Evolutionary conservation across 495 filamentous ascomycete genomes (phyloP).

Genomic region (Penicillium canariense): DNA sequence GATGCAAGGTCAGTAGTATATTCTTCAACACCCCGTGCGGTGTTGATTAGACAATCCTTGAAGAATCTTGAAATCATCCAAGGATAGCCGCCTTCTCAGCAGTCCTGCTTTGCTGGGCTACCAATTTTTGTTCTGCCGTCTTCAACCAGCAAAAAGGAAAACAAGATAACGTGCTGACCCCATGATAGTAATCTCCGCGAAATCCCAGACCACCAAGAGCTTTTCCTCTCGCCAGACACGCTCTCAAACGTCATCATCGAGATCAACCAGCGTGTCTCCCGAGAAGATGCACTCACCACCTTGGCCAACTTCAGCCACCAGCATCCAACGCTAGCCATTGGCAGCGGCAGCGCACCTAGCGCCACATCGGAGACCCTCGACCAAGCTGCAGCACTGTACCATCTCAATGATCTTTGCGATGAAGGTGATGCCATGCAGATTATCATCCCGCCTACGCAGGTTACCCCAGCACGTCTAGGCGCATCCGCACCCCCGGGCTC

Average conservation of each 20-base stretch:
- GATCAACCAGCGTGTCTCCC: slow-evolving; percentile 68
- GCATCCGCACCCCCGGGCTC: slow-evolving; percentile 12
- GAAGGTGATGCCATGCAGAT: slow-evolving; percentile 55
- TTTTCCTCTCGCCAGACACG: slow-evolving; percentile 78
- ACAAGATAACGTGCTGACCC: slow-evolving; percentile 14
- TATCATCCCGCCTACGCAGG: slow-evolving; percentile 39
- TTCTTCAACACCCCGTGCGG: background rate
- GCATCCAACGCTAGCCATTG: slow-evolving; percentile 15
- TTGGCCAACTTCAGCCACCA: slow-evolving; percentile 23
- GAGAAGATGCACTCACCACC: slow-evolving; percentile 35
- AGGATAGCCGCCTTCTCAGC: background rate
- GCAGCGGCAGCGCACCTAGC: slow-evolving; percentile 26
- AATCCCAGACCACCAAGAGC: slow-evolving; percentile 93
- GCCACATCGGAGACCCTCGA: slow-evolving; percentile 48
- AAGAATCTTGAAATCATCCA: too few species aligned
- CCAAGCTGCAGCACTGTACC: slow-evolving; percentile 62
- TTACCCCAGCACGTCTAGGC: slow-evolving; percentile 33
- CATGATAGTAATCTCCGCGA: slow-evolving; percentile 70
- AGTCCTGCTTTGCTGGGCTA: background rate
- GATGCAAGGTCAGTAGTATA: slow-evolving; percentile 71
- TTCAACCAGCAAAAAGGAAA: background rate
- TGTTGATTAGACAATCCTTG: background rate
- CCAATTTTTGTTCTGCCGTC: too few species aligned
- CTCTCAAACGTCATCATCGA: slow-evolving; percentile 84
- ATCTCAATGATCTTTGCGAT: slow-evolving; percentile 76